Evolutionary conservation across 2,329 filamentous ascomycete genomes (phyloP).

Genomic region (Huntiella savannae): DNA sequence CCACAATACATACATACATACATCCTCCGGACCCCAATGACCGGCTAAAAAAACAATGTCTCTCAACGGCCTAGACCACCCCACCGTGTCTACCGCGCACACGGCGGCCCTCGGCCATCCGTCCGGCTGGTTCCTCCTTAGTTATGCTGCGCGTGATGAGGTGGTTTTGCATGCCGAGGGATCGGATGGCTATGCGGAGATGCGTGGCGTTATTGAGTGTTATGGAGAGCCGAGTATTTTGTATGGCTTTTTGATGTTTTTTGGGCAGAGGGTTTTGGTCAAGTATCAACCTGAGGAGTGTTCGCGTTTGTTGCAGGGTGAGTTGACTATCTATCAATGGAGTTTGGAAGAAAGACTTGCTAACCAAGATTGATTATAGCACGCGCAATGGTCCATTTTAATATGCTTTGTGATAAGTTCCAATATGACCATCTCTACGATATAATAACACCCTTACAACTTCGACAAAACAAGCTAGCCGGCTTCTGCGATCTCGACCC

Average conservation of each 20-base stretch:
- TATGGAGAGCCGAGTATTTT: constrained; percentile 76
- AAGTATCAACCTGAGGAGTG: constrained; percentile 85
- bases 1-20: no score
- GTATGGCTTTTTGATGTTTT: constrained; percentile 80
- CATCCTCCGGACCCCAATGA: no score
- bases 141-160: constrained; percentile 77
- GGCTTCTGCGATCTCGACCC: constrained; percentile 79
- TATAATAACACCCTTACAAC: constrained; percentile 53
- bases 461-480: constrained; percentile 75
- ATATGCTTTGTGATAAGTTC: constrained; percentile 49
- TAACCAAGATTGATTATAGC: constrained; percentile 33
- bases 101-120: constrained; percentile 61
- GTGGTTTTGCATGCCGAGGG: constrained; percentile 61
- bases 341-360: neutral
- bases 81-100: constrained; percentile 66
- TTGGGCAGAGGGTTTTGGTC: constrained; percentile 74
- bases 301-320: constrained; percentile 83
- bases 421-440: constrained; percentile 75
- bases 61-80: constrained; percentile 80
- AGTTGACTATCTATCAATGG: constrained; percentile 15
- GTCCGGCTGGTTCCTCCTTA: constrained; percentile 93
- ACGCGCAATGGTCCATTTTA: constrained; percentile 59
- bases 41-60: constrained; percentile 46
- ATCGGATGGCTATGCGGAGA: constrained; percentile 64
- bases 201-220: constrained; percentile 55